Percentiles rank a stretch among this genome's conserved stretches.
phyloP scores from a whole-genome alignment of 257 asterid genomes.

The Thymus quinquecostatus region DNA sequence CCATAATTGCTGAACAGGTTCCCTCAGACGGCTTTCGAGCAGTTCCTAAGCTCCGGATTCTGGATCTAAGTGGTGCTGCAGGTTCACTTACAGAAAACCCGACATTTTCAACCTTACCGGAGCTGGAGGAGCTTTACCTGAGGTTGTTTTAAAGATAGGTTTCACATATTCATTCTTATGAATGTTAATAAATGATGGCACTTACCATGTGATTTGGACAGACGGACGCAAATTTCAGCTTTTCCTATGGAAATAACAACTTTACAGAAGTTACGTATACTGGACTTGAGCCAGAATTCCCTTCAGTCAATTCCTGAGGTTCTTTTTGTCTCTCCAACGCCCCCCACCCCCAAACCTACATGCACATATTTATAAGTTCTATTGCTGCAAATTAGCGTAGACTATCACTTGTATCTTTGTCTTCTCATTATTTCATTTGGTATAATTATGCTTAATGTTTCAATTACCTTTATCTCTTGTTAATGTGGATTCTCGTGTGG shows the following conservation, averaged over 20 bases:
- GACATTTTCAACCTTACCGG: slow-evolving; percentile 67
- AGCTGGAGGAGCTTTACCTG: slow-evolving; percentile 88
- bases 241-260: slow-evolving; percentile 72
- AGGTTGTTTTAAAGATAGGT: slow-evolving; percentile 55
- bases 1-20: slow-evolving; percentile 48
- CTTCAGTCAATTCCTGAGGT: slow-evolving; percentile 84
- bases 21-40: slow-evolving; percentile 77
- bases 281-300: slow-evolving; percentile 88
- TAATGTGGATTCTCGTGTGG: slow-evolving; percentile 1
- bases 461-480: slow-evolving; percentile 15
- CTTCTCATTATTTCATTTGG: not conserved
- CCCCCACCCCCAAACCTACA: not conserved
- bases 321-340: slow-evolving; percentile 29
- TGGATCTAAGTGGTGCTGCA: slow-evolving; percentile 82
- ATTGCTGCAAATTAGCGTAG: slow-evolving; percentile 22
- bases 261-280: slow-evolving; percentile 64
- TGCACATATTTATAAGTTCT: not conserved
- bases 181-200: slow-evolving; percentile 24
- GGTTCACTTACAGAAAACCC: slow-evolving; percentile 74
- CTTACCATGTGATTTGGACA: slow-evolving; percentile 48
- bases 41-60: slow-evolving; percentile 78
- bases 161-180: slow-evolving; percentile 17
- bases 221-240: slow-evolving; percentile 73
- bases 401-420: not conserved
- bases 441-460: not conserved